Evolutionary conservation across 1,284 basidiomycete species (phyloP), one percentile per base, ranked within the genome.

Genomic region (Lentinula novae-zelandiae): DNA sequence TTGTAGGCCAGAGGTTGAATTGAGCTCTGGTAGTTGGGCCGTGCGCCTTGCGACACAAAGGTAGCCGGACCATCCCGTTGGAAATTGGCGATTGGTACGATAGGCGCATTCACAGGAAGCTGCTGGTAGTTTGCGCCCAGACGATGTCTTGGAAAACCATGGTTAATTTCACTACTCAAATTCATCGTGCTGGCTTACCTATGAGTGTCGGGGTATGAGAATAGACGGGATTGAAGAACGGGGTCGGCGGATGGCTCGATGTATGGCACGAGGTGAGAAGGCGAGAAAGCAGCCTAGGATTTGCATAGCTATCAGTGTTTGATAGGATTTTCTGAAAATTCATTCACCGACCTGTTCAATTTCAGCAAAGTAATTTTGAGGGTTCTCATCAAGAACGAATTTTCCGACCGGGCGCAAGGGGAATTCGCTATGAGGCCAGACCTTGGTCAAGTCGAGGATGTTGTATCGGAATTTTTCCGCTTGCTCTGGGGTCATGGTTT

Each of bases 201-300:
- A 74, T 96, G 95, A 6, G 95, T 93, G 73, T 97, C 95, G 4
- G 94, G 92, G 82, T 98, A 98, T 9, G 93, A 93, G 86, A 96
- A 97, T 46, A 97, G 83, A 64, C 95, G 92, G 33, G 90, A 90
- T 74, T 97, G 95, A 65, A 97, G 81, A 63, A 97, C 91, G 15
- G 95, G 95, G 75, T 97, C 95, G 40, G 87, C 84, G 15, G 90
- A 89, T 39, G 93, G 83, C 79, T 96, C 95, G 68, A 95, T 84
- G 72, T 95, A 96, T 1, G 91, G 91, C 3, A 96, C 77, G 55
- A 88, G 75, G 73, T 97, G 93, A 0, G 91, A 90, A 0, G 95
- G 95, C 38, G 91, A 83, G 79, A 93, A 96, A 1, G 93, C 93
- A 62, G 77, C 78, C 82, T 91, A 70, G 15, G 27, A 34, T 27